A percentile compares a stretch with the other conserved stretches of the same genome.
These are phyloP conservation scores for Penicillium taxi DNA, from an alignment of 495 filamentous ascomycete genomes.

Conservation along the genomic window DNA sequence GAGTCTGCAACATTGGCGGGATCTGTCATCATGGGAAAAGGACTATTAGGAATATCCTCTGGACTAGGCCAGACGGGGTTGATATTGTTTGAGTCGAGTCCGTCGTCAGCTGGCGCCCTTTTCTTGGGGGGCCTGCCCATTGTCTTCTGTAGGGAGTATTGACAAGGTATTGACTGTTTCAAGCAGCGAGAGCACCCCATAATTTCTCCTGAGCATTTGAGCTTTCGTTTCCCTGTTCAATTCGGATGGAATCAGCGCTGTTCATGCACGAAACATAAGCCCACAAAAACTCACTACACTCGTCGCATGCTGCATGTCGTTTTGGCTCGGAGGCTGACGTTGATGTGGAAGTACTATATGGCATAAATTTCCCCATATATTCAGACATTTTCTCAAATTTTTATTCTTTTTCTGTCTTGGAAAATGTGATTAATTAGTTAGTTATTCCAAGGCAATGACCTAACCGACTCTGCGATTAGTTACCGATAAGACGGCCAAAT, in stretches of 20 bases:
- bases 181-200: constrained; percentile 35
- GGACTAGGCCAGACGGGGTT: constrained; percentile 21
- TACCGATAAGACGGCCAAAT: too few relatives aligned
- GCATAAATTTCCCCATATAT: background rate
- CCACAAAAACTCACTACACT: constrained; percentile 31
- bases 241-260: constrained; percentile 12
- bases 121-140: constrained; percentile 45
- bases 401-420: too few relatives aligned
- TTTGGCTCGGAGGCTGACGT: constrained; percentile 17
- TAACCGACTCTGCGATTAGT: too few relatives aligned
- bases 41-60: constrained; percentile 12
- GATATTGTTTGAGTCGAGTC: constrained; percentile 8
- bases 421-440: too few relatives aligned
- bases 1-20: constrained; percentile 7
- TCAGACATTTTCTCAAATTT: constrained; percentile 4
- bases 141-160: constrained; percentile 42
- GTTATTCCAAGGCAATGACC: constrained; percentile 1
- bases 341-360: constrained; percentile 2
- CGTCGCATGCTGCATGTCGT: constrained; percentile 37
- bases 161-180: constrained; percentile 34
- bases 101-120: constrained; percentile 28
- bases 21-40: constrained; percentile 7
- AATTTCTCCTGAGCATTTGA: constrained; percentile 43
- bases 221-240: constrained; percentile 35
- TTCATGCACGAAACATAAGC: background rate